A percentile compares a stretch with the other conserved stretches of the same genome.
Evolutionary conservation across 2,329 filamentous ascomycete species (phyloP).

Genomic region (Colletotrichum spaethianum): DNA sequence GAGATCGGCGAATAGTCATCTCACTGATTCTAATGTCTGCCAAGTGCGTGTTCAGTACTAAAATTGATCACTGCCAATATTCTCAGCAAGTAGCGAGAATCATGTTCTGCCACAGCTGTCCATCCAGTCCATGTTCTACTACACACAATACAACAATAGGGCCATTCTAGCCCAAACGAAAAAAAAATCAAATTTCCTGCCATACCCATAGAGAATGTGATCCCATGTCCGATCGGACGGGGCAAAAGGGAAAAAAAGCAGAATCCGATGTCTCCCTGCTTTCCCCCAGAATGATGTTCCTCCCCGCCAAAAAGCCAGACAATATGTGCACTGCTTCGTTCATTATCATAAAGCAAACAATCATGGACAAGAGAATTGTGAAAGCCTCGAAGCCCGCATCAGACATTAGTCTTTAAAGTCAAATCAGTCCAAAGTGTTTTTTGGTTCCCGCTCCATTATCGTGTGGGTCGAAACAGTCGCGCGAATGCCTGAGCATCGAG

Average conservation of each 20-base stretch:
- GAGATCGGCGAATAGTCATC: not conserved
- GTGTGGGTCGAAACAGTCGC: conserved; percentile 37
- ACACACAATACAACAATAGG: conserved; percentile 12
- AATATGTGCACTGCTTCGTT: conserved; percentile 41
- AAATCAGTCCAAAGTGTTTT: conserved; percentile 28
- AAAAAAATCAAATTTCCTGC: conserved; percentile 17
- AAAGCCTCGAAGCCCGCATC: conserved; percentile 38
- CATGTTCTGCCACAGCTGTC: conserved; percentile 9
- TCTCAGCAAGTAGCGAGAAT: conserved; percentile 17
- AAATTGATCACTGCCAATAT: conserved; percentile 30
- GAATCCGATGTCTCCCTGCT: conserved; percentile 1
- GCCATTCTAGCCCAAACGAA: conserved; percentile 7
- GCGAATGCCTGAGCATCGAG: conserved; percentile 32
- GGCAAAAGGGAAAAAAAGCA: not conserved
- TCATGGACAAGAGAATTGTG: conserved; percentile 35
- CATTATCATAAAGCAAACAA: conserved; percentile 43
- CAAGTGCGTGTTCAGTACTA: conserved; percentile 23
- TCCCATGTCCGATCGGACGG: not conserved
- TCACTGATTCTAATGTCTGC: not conserved
- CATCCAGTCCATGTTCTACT: conserved; percentile 20
- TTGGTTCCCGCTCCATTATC: conserved; percentile 38
- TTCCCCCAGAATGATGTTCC: conserved; percentile 17
- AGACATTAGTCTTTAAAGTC: conserved; percentile 40
- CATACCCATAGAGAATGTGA: conserved; percentile 15
- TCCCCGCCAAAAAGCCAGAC: conserved; percentile 23